A percentile compares a stretch with the other conserved stretches of the same genome.
Conservation (phyloP, 2,329 filamentous ascomycete genomes). For the Fusarium sp. region DNA sequence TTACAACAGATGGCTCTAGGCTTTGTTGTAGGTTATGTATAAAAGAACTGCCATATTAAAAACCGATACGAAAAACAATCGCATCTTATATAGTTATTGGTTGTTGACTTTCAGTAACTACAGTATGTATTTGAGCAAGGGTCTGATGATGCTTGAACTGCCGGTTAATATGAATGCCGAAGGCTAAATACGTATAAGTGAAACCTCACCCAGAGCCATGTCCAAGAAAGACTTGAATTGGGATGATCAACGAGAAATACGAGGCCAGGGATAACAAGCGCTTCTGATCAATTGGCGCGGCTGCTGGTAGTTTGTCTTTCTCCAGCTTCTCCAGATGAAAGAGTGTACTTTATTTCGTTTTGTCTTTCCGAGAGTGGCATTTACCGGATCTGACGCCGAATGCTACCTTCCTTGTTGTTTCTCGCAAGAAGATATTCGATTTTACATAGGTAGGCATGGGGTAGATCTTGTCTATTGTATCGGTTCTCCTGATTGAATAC, state of each 20-base stretch:
- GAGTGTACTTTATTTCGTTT: background rate
- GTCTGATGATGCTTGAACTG: background rate
- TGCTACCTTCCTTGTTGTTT: constrained; percentile 14
- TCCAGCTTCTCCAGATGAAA: constrained; percentile 11
- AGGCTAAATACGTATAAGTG: constrained; percentile 30
- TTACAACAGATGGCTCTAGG: background rate
- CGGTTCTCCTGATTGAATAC: constrained; percentile 2
- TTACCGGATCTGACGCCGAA: constrained; percentile 5
- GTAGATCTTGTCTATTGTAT: background rate
- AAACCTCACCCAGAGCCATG: constrained; percentile 5
- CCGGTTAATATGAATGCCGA: constrained; percentile 21
- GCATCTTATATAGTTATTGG: constrained; percentile 10
- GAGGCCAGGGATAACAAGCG: background rate
- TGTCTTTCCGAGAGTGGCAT: constrained; percentile 5
- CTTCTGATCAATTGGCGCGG: constrained; percentile 18
- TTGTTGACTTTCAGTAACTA: too few species aligned
- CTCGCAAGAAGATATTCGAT: constrained; percentile 8
- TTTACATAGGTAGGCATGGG: background rate
- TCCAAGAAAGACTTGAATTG: constrained; percentile 19
- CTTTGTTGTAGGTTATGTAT: background rate
- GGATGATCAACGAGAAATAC: constrained; percentile 19
- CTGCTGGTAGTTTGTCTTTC: background rate
- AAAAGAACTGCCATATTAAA: background rate
- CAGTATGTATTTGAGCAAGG: background rate
- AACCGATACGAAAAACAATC: background rate